Base-by-base conservation (phyloP, 768 basidiomycete species). In the Phaeotremella skinneri region DNA sequence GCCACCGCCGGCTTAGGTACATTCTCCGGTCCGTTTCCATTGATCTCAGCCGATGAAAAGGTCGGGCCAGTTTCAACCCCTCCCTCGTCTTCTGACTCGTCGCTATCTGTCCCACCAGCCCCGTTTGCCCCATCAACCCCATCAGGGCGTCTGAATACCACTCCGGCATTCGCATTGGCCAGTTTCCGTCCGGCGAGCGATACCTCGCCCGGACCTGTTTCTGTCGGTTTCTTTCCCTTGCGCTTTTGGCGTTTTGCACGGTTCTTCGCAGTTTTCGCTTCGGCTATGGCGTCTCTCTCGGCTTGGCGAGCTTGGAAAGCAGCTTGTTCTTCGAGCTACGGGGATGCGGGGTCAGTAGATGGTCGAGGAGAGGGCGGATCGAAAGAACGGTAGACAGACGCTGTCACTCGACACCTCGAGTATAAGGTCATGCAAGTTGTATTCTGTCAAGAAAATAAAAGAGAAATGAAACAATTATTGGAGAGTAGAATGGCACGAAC, bases 221-320 rank as follows among this genome's bases (percentile, higher is more conserved):
- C 48, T 34, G 11, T 6, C 59, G 61, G 11, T 62, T 58, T 61
- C 59, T 59, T 30, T 3, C 51, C 87, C 76, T 93, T 98, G 81
- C 91, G 90, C 82, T 94, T 96, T 77, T 87, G 89, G 45, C 96
- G 81, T 76, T 89, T 97, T 16, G 89, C 89, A 20, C 96, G 83
- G 76, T 99, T 99, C 80, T 92, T 98, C 13, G 90, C 87, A 0
- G 94, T 97, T 80, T 92, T 96, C 1, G 87, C 85, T 47, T 94
- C 87, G 0, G 88, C 85, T 2, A 78, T 69, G 27, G 85, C 85
- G 31, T 89, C 86, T 26, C 85, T 82, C 60, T 86, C 87, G 43
- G 81, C 82, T 70, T 86, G 84, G 66, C 86, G 87, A 49, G 78
- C 82, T 67, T 88, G 86, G 66, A 93, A 96, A 49, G 88, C 92